A percentile compares a stretch with the other conserved stretches of the same genome.
Evolutionary conservation across 2,329 filamentous ascomycete species (phyloP).

Genomic region (Penicillium sp.): DNA sequence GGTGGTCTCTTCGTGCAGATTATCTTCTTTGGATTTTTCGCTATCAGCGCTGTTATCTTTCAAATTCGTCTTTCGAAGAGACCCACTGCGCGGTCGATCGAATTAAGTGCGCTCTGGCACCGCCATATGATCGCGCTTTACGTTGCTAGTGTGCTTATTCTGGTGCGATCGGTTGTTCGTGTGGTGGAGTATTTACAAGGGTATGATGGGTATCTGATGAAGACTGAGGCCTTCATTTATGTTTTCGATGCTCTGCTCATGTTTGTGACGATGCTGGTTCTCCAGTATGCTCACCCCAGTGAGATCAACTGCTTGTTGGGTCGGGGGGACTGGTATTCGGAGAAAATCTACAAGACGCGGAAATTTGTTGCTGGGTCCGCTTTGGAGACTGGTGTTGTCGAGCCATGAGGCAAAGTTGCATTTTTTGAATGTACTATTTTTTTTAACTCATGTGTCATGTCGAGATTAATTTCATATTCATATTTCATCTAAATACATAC

Average conservation of each 20-base stretch:
- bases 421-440: not conserved
- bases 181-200: conserved; percentile 38
- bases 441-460: not conserved
- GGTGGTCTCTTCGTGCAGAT: conserved; percentile 38
- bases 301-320: conserved; percentile 30
- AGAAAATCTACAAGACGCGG: conserved; percentile 18
- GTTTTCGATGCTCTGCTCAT: conserved; percentile 39
- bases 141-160: conserved; percentile 29
- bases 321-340: conserved; percentile 20
- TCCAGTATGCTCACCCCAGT: conserved; percentile 31
- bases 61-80: conserved; percentile 31
- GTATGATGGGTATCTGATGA: conserved; percentile 35
- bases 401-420: not conserved
- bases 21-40: conserved; percentile 36
- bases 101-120: conserved; percentile 37
- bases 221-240: conserved; percentile 37
- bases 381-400: conserved; percentile 1
- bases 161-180: conserved; percentile 36
- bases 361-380: conserved; percentile 15
- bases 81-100: conserved; percentile 31
- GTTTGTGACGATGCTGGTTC: conserved; percentile 27
- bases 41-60: conserved; percentile 29
- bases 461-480: not conserved
- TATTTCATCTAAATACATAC: not conserved
- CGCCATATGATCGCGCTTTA: conserved; percentile 39